Percentiles rank a stretch among this genome's conserved stretches.
These are phyloP conservation scores for Acanthamoeba healyi DNA, from an alignment of 208 protist species.

Conservation along the genomic window DNA sequence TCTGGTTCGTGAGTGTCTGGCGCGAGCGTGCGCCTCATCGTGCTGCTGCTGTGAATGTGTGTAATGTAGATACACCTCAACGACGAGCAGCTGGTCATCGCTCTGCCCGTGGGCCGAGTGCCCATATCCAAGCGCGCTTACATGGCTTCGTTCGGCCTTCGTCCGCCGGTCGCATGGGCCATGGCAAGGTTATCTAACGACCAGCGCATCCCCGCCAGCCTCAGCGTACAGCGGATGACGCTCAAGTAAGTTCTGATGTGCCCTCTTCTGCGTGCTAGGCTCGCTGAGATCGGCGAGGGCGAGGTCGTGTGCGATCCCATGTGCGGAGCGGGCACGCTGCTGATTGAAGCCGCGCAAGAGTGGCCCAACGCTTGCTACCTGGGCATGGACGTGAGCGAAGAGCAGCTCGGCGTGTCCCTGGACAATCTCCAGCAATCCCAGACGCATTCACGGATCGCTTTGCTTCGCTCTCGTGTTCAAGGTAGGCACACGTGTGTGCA, in stretches of 20 bases:
- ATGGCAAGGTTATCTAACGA: neutral
- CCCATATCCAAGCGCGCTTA: conserved; percentile 66
- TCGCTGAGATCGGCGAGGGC: neutral
- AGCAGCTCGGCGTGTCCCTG: conserved; percentile 12
- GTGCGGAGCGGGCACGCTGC: conserved; percentile 52
- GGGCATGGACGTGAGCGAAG: conserved; percentile 44
- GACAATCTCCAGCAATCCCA: neutral
- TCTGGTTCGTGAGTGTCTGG: neutral
- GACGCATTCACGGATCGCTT: neutral
- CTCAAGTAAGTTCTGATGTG: neutral
- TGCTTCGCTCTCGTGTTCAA: neutral
- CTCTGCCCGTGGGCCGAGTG: conserved; percentile 27
- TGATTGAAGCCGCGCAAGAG: conserved; percentile 67
- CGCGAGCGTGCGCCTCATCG: too few species aligned
- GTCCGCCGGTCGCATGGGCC: conserved; percentile 51
- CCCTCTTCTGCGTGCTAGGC: neutral
- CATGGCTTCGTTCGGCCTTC: conserved; percentile 61
- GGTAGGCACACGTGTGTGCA: neutral
- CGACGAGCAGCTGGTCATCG: conserved; percentile 59
- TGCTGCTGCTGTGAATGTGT: neutral
- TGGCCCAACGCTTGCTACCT: conserved; percentile 32
- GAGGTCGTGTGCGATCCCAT: conserved; percentile 71
- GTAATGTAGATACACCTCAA: conserved; percentile 16
- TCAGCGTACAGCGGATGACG: neutral
- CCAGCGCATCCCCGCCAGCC: too few species aligned